Conservation (phyloP, 2,329 filamentous ascomycete genomes). For the Trichoderma pleuroti region DNA sequence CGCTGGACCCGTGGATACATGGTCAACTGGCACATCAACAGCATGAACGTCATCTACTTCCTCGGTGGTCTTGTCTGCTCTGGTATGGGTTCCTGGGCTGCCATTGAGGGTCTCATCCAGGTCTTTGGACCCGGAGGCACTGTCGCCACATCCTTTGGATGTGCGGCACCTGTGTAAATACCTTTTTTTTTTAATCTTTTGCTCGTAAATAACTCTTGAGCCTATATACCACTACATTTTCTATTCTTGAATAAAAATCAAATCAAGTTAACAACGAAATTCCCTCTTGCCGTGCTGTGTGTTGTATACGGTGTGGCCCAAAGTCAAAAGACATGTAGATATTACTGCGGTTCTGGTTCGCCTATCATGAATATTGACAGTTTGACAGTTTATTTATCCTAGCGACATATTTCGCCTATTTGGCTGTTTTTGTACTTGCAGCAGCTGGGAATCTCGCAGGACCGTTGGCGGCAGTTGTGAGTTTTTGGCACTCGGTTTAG, state of each 20-base stretch:
- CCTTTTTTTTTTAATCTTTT: conserved; percentile 9
- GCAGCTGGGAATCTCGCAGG: neutral
- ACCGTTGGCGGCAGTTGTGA: neutral
- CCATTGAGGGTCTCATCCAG: conserved; percentile 3
- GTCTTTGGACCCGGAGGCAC: conserved; percentile 13
- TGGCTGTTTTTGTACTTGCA: neutral
- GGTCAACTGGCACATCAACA: conserved; percentile 13
- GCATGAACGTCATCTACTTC: conserved; percentile 11
- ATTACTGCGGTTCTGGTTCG: neutral
- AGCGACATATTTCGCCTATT: neutral
- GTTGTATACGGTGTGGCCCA: neutral
- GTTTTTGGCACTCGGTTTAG: neutral
- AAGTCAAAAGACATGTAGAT: neutral
- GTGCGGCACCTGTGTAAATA: conserved; percentile 12
- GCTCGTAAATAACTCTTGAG: conserved; percentile 10
- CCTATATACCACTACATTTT: conserved; percentile 7
- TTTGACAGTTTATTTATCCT: neutral
- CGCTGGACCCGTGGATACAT: conserved; percentile 10
- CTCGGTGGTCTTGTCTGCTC: conserved; percentile 10
- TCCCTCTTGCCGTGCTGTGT: neutral
- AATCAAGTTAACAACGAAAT: neutral
- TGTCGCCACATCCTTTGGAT: conserved; percentile 12
- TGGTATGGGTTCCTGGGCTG: conserved; percentile 6
- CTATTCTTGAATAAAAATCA: neutral
- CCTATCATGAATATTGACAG: neutral